Percentiles rank a stretch among this genome's conserved stretches.
Evolutionary conservation across 2,329 filamentous ascomycete genomes (phyloP).

Genomic region (Ophiostoma piceae): DNA sequence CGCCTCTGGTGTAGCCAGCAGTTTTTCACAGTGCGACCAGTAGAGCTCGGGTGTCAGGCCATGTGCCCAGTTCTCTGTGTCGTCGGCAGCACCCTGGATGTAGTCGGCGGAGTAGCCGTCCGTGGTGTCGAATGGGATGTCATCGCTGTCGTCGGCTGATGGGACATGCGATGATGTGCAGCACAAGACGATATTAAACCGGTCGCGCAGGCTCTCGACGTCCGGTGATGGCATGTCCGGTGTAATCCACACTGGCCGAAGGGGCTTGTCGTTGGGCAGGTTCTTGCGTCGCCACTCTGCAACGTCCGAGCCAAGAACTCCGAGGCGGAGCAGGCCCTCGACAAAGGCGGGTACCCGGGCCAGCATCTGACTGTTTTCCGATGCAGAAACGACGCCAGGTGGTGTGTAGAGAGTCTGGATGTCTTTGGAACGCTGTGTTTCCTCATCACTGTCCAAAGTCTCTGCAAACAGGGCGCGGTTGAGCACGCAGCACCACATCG

Average conservation of each 20-base stretch:
- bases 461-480: conserved; percentile 71
- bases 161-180: conserved; percentile 75
- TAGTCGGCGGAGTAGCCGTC: conserved; percentile 88
- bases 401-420: conserved; percentile 61
- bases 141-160: conserved; percentile 56
- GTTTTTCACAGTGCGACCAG: conserved; percentile 60
- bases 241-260: conserved; percentile 72
- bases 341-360: conserved; percentile 53
- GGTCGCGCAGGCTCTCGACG: conserved; percentile 33
- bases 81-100: conserved; percentile 90
- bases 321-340: conserved; percentile 49
- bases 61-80: conserved; percentile 86
- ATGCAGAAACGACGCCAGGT: conserved; percentile 63
- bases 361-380: conserved; percentile 75
- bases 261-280: conserved; percentile 59
- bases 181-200: conserved; percentile 70
- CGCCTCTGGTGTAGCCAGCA: conserved; percentile 62
- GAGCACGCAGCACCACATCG: conserved; percentile 86
- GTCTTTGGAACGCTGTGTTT: background rate
- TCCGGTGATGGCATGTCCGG: conserved; percentile 35
- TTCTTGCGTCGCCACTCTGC: conserved; percentile 39
- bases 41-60: conserved; percentile 75
- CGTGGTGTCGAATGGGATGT: conserved; percentile 29
- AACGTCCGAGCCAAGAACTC: conserved; percentile 48
- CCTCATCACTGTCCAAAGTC: conserved; percentile 27